Conservation (phyloP, 1,284 basidiomycete species). For the Inonotus hispidus region DNA sequence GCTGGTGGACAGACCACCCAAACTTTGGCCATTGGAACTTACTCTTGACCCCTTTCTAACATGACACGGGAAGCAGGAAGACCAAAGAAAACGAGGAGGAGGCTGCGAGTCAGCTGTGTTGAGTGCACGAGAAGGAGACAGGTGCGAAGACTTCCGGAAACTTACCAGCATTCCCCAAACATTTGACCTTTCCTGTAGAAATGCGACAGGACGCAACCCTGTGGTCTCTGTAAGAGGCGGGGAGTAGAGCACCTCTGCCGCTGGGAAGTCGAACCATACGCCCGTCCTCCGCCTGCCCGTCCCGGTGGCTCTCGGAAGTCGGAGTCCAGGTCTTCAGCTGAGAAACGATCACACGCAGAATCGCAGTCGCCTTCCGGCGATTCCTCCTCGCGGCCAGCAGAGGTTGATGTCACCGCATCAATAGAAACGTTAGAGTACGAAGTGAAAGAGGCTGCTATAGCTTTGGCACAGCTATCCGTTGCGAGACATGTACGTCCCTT, state of each 20-base stretch:
- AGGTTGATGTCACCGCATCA: constrained; percentile 9
- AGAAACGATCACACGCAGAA: background rate
- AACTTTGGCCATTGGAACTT: background rate
- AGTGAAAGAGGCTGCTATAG: constrained; percentile 29
- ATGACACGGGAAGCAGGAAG: constrained; percentile 21
- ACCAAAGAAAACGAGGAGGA: constrained; percentile 33
- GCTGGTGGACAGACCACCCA: background rate
- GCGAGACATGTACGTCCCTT: constrained; percentile 16
- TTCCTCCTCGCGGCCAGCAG: background rate
- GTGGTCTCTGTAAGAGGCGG: constrained; percentile 43
- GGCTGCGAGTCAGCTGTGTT: constrained; percentile 46
- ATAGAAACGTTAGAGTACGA: constrained; percentile 24
- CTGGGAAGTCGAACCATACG: constrained; percentile 46
- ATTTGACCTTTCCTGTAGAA: constrained; percentile 31
- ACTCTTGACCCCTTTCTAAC: background rate
- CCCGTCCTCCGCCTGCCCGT: constrained; percentile 43
- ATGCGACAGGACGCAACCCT: constrained; percentile 50
- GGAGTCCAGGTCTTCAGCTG: background rate
- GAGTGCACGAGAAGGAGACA: constrained; percentile 52
- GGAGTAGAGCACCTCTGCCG: constrained; percentile 48
- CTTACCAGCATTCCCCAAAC: background rate
- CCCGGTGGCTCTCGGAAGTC: constrained; percentile 30
- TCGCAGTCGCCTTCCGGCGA: background rate
- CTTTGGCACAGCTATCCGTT: constrained; percentile 30
- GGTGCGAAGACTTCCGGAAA: constrained; percentile 26